Evolutionary conservation across 2,329 filamentous ascomycete species (phyloP).

Genomic region (Plectosphaerella plurivora): DNA sequence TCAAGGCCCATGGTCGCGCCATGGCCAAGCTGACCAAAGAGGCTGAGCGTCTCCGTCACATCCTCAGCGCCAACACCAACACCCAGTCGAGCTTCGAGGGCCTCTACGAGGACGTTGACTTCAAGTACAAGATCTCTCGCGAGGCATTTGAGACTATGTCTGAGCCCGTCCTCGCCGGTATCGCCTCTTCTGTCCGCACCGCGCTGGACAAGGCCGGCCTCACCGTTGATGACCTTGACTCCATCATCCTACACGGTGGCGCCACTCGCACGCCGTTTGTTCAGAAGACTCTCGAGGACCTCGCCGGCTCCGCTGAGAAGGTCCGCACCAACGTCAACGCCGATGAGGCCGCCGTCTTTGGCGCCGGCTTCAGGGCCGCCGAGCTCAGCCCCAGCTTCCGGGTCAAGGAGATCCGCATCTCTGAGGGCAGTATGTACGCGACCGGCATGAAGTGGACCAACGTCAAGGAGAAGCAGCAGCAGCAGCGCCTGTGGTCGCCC

Average conservation of each 20-base stretch:
- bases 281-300: slow-evolving; percentile 77
- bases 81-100: slow-evolving; percentile 79
- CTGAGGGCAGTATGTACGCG: slow-evolving; percentile 71
- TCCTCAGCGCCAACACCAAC: slow-evolving; percentile 89
- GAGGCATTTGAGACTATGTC: slow-evolving; percentile 77
- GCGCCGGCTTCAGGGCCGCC: slow-evolving; percentile 90
- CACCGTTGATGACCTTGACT: slow-evolving; percentile 72
- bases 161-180: slow-evolving; percentile 60
- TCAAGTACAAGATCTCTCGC: slow-evolving; percentile 83
- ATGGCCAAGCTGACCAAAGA: slow-evolving; percentile 92
- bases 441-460: slow-evolving; percentile 71
- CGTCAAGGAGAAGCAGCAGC: slow-evolving; percentile 64
- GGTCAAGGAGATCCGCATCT: slow-evolving; percentile 89
- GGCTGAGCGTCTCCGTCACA: slow-evolving; percentile 78
- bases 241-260: slow-evolving; percentile 90
- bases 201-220: slow-evolving; percentile 72
- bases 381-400: slow-evolving; percentile 91
- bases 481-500: slow-evolving; percentile 79
- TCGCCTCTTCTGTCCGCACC: slow-evolving; percentile 64
- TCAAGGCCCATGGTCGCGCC: slow-evolving; percentile 74
- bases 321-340: slow-evolving; percentile 93
- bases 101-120: slow-evolving; percentile 86
- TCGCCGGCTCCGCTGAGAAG: slow-evolving; percentile 69
- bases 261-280: slow-evolving; percentile 90
- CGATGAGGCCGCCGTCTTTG: slow-evolving; percentile 93